Evolutionary conservation across 192 early-diverging fungal genomes (phyloP), one percentile per base, ranked within the genome.

Genomic region (Coemansia sp.): DNA sequence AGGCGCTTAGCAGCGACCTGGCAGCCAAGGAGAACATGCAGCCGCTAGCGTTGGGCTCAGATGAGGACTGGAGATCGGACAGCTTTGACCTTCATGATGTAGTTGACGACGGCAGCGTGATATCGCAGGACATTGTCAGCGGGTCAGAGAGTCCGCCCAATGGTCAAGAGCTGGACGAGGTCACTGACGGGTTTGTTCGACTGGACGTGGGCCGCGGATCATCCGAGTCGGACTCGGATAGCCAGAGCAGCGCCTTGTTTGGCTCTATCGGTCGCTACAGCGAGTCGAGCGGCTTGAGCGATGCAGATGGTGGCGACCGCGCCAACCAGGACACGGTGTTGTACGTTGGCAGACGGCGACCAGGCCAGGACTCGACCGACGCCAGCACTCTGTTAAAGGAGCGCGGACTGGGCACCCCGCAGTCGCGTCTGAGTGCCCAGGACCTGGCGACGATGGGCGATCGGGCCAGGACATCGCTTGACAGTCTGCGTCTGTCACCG

Each of bases 281-380:
- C 23, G 40, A 4, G 10, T 34, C 47, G 2, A 43, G 46, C 12
- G 48, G 34, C 20, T 47, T 11, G 8, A 44, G 40, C 20, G 63
- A 60, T 41, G 35, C 17, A 8, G 67, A 70, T 1, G 39, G 62
- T 23, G 45, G 36, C 31, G n/a, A 38, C 28, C 26, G 55, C 55
- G 32, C 26, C 14, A 50, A 30, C 32, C 71, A 67, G 54, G 71
- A 75, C 41, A 68, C 61, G 15, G 63, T 75, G 31, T 31, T 75
- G 56, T 75, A 64, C 53, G 45, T 55, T 19, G 71, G 71, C 17
- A 75, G 61, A 35, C 55, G 56, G 1, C 55, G 45, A 6, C 56
- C 59, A 10, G 15, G 17, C 34, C 47, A 50, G 30, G 35, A 28
- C 28, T 15, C 7, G 6, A n/a, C 46, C 20, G 5, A 28, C 27